Base-by-base conservation (phyloP, 495 filamentous ascomycete genomes). In the Xylaria cubensis region DNA sequence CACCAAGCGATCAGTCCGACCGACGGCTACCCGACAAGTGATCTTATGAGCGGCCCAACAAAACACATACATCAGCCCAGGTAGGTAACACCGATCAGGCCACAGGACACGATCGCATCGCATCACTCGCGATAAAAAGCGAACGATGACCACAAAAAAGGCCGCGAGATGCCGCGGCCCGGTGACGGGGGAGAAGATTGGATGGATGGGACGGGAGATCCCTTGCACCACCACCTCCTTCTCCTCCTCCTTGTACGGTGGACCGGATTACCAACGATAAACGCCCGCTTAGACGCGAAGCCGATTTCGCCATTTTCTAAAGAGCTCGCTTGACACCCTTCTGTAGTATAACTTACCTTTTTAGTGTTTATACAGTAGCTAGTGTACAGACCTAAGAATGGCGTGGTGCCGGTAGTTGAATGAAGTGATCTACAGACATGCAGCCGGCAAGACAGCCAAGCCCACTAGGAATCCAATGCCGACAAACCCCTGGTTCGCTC, bases 401-500 rank as follows among this genome's bases (percentile, higher is more conserved):
- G 32, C 17, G 41, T 64, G 41, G 64, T 41, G 64, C 50, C 65
- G 65, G 65, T 41, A 67, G 65, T 67, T 67, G 65, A 17, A 41
- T 12, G 19, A 29, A 32, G 29, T n/a, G 65, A 67, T 67, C 65
- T 67, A 36, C 65, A 19, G 39, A 56, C 65, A 67, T 67, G 65
- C 65, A 67, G 65, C 42, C 29, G 39, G 36, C 64, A 9, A n/a
- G 34, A 5, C 13, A 61, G 58, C 58, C 34, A 61, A 61, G 58
- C 34, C 58, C 19, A n/a, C 56, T 5, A 59, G 56, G 56, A 39
- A 34, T n/a, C 19, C 36, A 39, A n/a, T 36, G 58, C 58, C 34
- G 58, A 21, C 32, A 39, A 39, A 15, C 7, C 58, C 58, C 55
- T 39, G 15, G 32, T 39, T 41, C 19, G 8, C 58, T 61, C 19